Evolutionary conservation across 1,284 basidiomycete species (phyloP).

Genomic region (Malassezia caprae): DNA sequence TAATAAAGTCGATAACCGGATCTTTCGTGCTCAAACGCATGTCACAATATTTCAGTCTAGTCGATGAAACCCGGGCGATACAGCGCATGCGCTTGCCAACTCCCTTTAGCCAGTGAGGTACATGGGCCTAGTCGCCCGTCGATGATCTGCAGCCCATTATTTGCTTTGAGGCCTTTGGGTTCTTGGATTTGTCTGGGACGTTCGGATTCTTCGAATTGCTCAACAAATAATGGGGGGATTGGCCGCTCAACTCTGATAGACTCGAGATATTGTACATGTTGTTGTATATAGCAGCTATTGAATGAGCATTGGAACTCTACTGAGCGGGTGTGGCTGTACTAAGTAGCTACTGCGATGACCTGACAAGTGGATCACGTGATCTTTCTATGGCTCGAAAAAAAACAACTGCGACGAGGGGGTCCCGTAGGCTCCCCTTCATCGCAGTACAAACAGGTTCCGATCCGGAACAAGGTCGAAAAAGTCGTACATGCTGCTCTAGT

Average conservation of each 20-base stretch:
- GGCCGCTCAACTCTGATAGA: slow-evolving; percentile 44
- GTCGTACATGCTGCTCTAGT: slow-evolving; percentile 13
- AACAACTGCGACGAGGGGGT: not conserved
- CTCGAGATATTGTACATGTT: slow-evolving; percentile 11
- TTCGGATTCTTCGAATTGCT: slow-evolving; percentile 35
- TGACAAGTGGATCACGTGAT: slow-evolving; percentile 18
- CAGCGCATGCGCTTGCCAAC: slow-evolving; percentile 23
- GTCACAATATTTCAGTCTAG: slow-evolving; percentile 44
- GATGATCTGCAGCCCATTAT: slow-evolving; percentile 41
- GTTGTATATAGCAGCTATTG: not conserved
- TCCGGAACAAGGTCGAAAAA: slow-evolving; percentile 12
- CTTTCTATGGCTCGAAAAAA: not conserved
- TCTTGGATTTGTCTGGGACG: slow-evolving; percentile 35
- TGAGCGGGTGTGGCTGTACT: too few species aligned
- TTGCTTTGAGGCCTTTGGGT: slow-evolving; percentile 20
- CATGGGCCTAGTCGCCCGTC: slow-evolving; percentile 40
- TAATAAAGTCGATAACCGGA: slow-evolving; percentile 46
- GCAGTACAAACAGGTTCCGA: not conserved
- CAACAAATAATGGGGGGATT: slow-evolving; percentile 42
- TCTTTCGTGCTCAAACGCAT: slow-evolving; percentile 44
- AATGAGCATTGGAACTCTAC: too few species aligned
- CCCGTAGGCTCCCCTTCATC: slow-evolving; percentile 2
- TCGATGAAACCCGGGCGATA: slow-evolving; percentile 41
- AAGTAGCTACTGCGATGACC: too few species aligned
- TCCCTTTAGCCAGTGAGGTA: slow-evolving; percentile 43